phyloP scores from a whole-genome alignment of 225 moss, liverwort and hornwort genomes.

The Straminergon stramineum region DNA sequence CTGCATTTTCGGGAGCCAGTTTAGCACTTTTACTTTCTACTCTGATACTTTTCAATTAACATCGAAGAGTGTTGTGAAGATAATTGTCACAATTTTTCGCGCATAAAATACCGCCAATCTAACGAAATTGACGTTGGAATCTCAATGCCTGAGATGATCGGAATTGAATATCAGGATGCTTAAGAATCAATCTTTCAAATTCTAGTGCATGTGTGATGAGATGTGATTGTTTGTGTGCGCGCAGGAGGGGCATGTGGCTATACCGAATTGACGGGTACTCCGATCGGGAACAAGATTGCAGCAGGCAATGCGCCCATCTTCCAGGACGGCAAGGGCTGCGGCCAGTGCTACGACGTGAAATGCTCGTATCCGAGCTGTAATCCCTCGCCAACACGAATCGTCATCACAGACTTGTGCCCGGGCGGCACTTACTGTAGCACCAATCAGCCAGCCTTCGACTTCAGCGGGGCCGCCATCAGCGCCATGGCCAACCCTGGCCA shows the following conservation, averaged over 20 bases:
- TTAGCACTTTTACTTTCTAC: background rate
- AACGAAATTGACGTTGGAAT: background rate
- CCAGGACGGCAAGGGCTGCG: constrained; percentile 22
- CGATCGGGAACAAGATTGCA: constrained; percentile 10
- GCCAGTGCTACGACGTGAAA: constrained; percentile 28
- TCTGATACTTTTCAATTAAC: background rate
- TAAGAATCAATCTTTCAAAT: background rate
- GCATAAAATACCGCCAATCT: too few species aligned
- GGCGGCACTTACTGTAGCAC: constrained; percentile 34
- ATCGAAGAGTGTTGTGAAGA: too few species aligned
- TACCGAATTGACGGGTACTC: constrained; percentile 7
- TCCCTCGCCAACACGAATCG: background rate
- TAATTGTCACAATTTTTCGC: too few species aligned
- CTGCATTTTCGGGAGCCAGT: background rate
- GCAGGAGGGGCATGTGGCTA: constrained; percentile 40
- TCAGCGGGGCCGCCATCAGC: constrained; percentile 30
- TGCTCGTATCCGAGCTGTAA: constrained; percentile 13
- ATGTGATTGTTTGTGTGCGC: background rate
- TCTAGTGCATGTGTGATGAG: background rate
- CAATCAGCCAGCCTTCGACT: constrained; percentile 8
- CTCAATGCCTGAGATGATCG: background rate
- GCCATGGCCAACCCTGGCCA: constrained; percentile 9
- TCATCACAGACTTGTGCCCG: constrained; percentile 26
- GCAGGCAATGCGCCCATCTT: constrained; percentile 23
- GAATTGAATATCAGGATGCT: background rate